phyloP scores from a whole-genome alignment of 2,329 filamentous ascomycete genomes.

The Penicillium nordicum region DNA sequence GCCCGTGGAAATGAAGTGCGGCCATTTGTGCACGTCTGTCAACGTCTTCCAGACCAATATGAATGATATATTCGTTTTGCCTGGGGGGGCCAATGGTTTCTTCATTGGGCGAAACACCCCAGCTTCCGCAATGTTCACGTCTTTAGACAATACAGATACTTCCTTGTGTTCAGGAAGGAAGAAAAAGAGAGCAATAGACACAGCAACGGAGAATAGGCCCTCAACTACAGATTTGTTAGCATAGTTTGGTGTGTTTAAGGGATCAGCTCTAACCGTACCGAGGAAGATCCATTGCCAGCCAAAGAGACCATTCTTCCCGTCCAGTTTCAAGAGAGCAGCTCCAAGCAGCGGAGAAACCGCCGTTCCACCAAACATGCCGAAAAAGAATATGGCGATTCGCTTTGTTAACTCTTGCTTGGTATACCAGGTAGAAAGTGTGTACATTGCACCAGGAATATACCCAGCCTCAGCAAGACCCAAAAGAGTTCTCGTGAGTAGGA shows the following conservation, averaged over 20 bases:
- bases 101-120: conserved; percentile 24
- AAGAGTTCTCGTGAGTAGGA: conserved; percentile 44
- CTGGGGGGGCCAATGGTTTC: conserved; percentile 32
- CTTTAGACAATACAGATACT: background rate
- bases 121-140: too few species aligned
- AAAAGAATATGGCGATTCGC: conserved; percentile 51
- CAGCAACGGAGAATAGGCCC: conserved; percentile 44
- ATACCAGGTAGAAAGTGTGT: conserved; percentile 54
- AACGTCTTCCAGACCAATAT: conserved; percentile 46
- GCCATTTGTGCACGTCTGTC: conserved; percentile 47
- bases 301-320: conserved; percentile 40
- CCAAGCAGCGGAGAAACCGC: conserved; percentile 50
- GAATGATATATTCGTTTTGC: conserved; percentile 38
- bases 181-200: conserved; percentile 41
- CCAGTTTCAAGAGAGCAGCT: conserved; percentile 48
- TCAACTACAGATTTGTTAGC: conserved; percentile 37
- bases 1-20: conserved; percentile 50
- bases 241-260: background rate
- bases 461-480: conserved; percentile 52
- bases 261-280: conserved; percentile 25
- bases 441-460: conserved; percentile 52
- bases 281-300: conserved; percentile 55
- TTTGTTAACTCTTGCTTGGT: conserved; percentile 46
- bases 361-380: conserved; percentile 53
- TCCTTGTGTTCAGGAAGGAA: conserved; percentile 28